Evolutionary conservation across 2,329 filamentous ascomycete genomes (phyloP), one percentile per base, ranked within the genome.

Genomic region (Aureobasidium melanogenum): DNA sequence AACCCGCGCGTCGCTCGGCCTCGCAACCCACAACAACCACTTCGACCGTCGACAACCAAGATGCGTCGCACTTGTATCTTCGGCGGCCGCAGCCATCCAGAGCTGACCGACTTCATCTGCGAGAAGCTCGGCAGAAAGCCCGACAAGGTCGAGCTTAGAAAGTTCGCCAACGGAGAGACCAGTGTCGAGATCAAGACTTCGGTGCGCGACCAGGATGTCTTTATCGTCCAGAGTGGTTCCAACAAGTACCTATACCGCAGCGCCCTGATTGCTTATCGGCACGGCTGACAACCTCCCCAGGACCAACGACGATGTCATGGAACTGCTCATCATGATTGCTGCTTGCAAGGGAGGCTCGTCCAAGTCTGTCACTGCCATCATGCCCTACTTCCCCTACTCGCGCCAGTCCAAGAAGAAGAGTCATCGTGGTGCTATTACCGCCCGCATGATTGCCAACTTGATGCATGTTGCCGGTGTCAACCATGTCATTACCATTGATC

Each of bases 361-460:
- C 65, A 96, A 92, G 79, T 96, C 94, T 70, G 89, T 97, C 72
- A 97, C 93, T 93, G 90, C 90, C 66, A 89, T 94, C 65, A 84
- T 94, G 70, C 90, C 90, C 14, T 97, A 97, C 77, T 99, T 97
- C 71, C 94, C 94, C n/a, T 99, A 99, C 79, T 97, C 91, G 68
- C 90, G 94, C 64, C 94, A 99, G 76, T 97, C 93, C 62, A 99
- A 99, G 82, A 97, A 97, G 82, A 99, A 99, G 78, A 91, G 91
- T 61, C 93, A 97, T 72, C 85, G 94, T 66, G 94, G 94, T 56
- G 91, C 94, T 63, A 97, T 99, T 71, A 97, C 94, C 9, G 94
- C 94, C 60, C 87, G 93, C 67, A 96, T 99, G 91, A 84, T 99
- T 58, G 93, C 94, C 64, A 99, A 99, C 74, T 84, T 97, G 54